These are phyloP conservation scores for Actinomucor elegans DNA, from an alignment of 371 early-diverging fungal species.

Conservation along the genomic window DNA sequence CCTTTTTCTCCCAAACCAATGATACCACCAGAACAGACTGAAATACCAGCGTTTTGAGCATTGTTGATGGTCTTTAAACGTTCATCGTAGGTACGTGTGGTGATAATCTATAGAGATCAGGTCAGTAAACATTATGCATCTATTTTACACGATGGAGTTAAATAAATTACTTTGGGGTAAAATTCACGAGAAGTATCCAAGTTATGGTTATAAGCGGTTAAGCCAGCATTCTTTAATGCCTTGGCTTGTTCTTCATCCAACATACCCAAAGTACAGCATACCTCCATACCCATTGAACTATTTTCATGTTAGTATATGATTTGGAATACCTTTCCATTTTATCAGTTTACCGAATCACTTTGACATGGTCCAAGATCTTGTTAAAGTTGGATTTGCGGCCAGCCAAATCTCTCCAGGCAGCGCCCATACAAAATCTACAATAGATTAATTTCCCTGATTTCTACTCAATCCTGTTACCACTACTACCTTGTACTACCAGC, in stretches of 20 bases:
- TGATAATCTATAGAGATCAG: constrained; percentile 68
- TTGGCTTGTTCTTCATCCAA: constrained; percentile 76
- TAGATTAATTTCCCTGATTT: constrained; percentile 6
- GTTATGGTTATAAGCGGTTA: constrained; percentile 92
- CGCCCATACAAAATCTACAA: constrained; percentile 79
- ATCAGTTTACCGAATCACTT: constrained; percentile 70
- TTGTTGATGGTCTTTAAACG: constrained; percentile 75
- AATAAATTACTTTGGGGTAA: constrained; percentile 75
- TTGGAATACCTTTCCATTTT: neutral
- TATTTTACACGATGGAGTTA: no score
- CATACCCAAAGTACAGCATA: constrained; percentile 90
- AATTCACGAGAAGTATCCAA: constrained; percentile 84
- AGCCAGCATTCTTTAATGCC: constrained; percentile 79
- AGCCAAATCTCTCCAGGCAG: constrained; percentile 84
- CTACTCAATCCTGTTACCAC: neutral
- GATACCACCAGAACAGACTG: constrained; percentile 90
- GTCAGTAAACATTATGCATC: no score
- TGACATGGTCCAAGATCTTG: constrained; percentile 74
- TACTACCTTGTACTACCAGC: constrained; percentile 71
- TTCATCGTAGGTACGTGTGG: constrained; percentile 83
- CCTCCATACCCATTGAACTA: constrained; percentile 90
- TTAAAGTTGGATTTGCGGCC: constrained; percentile 87
- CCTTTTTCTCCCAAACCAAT: constrained; percentile 83
- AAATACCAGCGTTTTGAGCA: constrained; percentile 82
- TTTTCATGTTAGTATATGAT: neutral